These are phyloP conservation scores for Calonectria ilicicola DNA, from an alignment of 2,329 filamentous ascomycete genomes.

Conservation along the genomic window DNA sequence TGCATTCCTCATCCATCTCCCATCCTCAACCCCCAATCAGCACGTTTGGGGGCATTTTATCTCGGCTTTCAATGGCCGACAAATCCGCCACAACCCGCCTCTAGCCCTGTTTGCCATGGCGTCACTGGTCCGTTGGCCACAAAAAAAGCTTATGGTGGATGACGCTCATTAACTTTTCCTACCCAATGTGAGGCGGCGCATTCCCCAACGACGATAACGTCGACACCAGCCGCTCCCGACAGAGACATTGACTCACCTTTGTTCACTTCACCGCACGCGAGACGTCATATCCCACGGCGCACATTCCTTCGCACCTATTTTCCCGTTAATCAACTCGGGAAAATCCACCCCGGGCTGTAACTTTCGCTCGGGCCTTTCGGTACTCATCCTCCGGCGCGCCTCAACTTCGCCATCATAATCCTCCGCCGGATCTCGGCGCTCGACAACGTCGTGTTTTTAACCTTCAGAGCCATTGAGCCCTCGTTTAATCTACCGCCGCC, in stretches of 20 bases:
- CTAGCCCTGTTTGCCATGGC: slow-evolving; percentile 24
- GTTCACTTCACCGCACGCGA: background rate
- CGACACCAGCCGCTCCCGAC: background rate
- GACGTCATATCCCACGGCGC: background rate
- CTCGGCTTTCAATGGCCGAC: slow-evolving; percentile 26
- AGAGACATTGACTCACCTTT: background rate
- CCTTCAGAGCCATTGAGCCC: background rate
- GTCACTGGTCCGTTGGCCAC: slow-evolving; percentile 28
- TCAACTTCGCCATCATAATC: slow-evolving; percentile 20
- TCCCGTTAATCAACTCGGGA: background rate
- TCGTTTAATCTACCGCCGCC: background rate
- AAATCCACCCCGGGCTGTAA: background rate
- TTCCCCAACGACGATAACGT: slow-evolving; percentile 18
- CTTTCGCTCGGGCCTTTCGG: slow-evolving; percentile 23
- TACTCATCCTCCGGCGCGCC: slow-evolving; percentile 30
- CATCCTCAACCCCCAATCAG: background rate
- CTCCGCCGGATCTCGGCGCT: slow-evolving; percentile 28
- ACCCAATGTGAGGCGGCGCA: background rate
- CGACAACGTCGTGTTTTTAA: slow-evolving; percentile 35
- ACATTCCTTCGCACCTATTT: slow-evolving; percentile 7
- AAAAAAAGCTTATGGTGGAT: slow-evolving; percentile 19
- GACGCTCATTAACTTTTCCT: slow-evolving; percentile 17
- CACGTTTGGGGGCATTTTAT: slow-evolving; percentile 10
- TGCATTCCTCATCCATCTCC: background rate
- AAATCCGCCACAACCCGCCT: slow-evolving; percentile 37